Evolutionary conservation across 2,329 filamentous ascomycete species (phyloP).

Genomic region (Colletotrichum shisoi): DNA sequence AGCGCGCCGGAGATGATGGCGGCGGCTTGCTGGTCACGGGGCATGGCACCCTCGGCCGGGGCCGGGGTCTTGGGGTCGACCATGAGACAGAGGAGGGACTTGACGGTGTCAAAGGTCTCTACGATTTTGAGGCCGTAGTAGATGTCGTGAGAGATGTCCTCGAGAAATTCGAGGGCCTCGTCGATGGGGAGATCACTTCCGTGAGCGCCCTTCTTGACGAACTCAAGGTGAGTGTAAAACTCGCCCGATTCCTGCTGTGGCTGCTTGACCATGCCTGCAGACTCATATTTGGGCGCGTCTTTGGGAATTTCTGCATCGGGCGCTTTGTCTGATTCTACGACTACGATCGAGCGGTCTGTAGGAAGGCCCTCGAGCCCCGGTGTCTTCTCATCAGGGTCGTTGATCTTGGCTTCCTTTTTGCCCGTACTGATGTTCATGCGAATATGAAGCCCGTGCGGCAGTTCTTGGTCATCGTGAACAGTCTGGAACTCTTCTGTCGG

Average conservation of each 20-base stretch:
- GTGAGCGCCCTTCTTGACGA: conserved; percentile 41
- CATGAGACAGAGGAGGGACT: conserved; percentile 66
- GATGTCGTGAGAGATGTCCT: conserved; percentile 72
- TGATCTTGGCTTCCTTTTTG: conserved; percentile 70
- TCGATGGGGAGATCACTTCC: conserved; percentile 52
- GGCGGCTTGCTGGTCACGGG: conserved; percentile 62
- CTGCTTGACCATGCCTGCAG: conserved; percentile 64
- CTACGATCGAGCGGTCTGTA: conserved; percentile 61
- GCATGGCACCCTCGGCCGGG: conserved; percentile 43
- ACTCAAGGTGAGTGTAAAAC: conserved; percentile 40
- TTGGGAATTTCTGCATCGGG: conserved; percentile 51
- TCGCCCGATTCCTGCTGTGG: conserved; percentile 51
- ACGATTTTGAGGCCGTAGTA: conserved; percentile 72
- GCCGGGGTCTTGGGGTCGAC: conserved; percentile 44
- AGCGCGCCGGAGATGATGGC: conserved; percentile 65
- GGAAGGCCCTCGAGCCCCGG: conserved; percentile 60
- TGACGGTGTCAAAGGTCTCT: conserved; percentile 62
- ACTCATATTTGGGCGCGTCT: conserved; percentile 65
- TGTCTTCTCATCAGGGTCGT: conserved; percentile 63
- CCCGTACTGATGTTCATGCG: conserved; percentile 71
- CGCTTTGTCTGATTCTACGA: conserved; percentile 60
- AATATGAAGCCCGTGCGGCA: conserved; percentile 71
- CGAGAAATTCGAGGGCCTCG: conserved; percentile 63
- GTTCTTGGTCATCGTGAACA: conserved; percentile 69
- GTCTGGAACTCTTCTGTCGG: conserved; percentile 71